A percentile compares a stretch with the other conserved stretches of the same genome.
These are phyloP conservation scores for Citropsis articulata DNA, from an alignment of 345 rosid species.

Conservation along the genomic window DNA sequence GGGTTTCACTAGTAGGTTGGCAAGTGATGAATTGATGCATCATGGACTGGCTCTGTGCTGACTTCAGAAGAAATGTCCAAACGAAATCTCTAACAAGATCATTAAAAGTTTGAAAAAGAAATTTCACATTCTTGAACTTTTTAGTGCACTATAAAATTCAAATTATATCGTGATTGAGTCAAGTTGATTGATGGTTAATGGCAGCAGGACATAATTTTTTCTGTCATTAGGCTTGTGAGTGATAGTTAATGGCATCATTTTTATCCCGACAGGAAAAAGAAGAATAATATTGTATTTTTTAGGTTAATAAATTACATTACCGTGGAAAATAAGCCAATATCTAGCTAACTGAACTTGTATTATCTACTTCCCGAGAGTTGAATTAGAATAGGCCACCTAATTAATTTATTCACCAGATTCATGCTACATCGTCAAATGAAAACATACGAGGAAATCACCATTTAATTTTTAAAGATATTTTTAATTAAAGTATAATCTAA, in stretches of 20 bases:
- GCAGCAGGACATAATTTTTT: neutral
- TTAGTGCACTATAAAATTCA: neutral
- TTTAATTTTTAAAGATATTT: neutral
- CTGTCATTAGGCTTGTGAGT: neutral
- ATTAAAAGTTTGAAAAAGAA: slow-evolving; percentile 6
- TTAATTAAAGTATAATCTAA: neutral
- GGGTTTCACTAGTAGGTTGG: neutral
- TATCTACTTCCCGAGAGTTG: neutral
- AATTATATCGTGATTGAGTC: neutral
- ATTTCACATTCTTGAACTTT: slow-evolving; percentile 12
- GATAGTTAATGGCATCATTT: too few relatives aligned
- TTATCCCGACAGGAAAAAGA: too few relatives aligned
- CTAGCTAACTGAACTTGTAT: neutral
- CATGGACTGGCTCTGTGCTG: neutral
- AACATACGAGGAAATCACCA: neutral
- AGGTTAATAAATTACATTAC: too few relatives aligned
- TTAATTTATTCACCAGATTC: neutral
- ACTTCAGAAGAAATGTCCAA: slow-evolving; percentile 9
- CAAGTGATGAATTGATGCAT: neutral
- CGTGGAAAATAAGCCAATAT: neutral
- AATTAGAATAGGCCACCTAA: neutral
- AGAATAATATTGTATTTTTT: too few relatives aligned
- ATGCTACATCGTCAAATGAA: neutral
- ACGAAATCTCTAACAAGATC: slow-evolving; percentile 7
- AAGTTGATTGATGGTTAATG: neutral